A percentile compares a stretch with the other conserved stretches of the same genome.
Evolutionary conservation across 495 filamentous ascomycete species (phyloP).

Genomic region (Trypethelium eluteriae): DNA sequence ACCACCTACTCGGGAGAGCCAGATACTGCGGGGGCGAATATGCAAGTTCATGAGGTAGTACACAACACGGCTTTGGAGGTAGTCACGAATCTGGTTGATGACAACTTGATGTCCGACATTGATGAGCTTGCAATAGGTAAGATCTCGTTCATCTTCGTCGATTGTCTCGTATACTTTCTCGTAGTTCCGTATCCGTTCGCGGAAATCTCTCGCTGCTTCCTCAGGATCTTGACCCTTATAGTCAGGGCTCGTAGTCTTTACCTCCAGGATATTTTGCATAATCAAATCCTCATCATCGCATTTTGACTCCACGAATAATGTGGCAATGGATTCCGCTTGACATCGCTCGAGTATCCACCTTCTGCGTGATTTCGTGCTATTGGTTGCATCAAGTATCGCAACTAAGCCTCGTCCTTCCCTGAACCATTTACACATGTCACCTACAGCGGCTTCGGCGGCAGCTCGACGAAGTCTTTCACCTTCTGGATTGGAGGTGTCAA

Average conservation of each 20-base stretch:
- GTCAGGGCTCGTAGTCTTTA: conserved; percentile 93
- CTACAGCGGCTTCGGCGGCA: conserved; percentile 80
- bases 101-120: conserved; percentile 90
- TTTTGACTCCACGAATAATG: conserved; percentile 89
- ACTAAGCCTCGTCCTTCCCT: conserved; percentile 61
- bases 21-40: conserved; percentile 94
- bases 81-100: conserved; percentile 95
- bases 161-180: conserved; percentile 93
- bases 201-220: conserved; percentile 78
- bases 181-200: conserved; percentile 89
- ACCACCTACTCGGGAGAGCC: conserved; percentile 78
- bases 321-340: conserved; percentile 65
- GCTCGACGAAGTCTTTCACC: conserved; percentile 81
- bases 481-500: conserved; percentile 77
- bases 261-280: conserved; percentile 94
- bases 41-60: conserved; percentile 99
- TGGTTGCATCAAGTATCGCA: conserved; percentile 90
- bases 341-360: conserved; percentile 82
- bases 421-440: conserved; percentile 93
- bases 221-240: conserved; percentile 93
- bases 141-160: conserved; percentile 70
- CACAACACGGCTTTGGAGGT: conserved; percentile 88
- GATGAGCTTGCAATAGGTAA: conserved; percentile 95
- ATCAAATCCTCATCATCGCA: conserved; percentile 92
- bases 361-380: conserved; percentile 80